phyloP scores from a whole-genome alignment of 2,329 filamentous ascomycete genomes.

The Cytospora paraplurivora region DNA sequence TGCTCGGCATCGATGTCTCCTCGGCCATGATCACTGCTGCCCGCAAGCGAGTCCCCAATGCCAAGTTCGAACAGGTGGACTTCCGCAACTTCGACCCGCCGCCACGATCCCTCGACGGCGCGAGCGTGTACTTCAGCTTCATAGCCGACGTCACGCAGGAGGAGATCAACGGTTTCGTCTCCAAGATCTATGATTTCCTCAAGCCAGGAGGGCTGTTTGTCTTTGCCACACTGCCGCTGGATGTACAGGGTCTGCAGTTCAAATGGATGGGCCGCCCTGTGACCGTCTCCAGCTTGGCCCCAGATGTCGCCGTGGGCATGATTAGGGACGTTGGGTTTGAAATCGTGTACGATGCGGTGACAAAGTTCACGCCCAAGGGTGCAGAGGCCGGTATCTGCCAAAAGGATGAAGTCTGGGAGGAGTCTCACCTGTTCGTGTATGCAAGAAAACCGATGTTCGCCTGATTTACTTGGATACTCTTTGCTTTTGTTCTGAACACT shows the following conservation, averaged over 20 bases:
- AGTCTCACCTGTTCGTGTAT: constrained; percentile 36
- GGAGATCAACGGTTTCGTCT: constrained; percentile 32
- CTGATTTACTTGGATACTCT: not conserved
- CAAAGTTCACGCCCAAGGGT: constrained; percentile 30
- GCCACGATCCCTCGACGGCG: constrained; percentile 31
- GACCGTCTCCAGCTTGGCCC: constrained; percentile 33
- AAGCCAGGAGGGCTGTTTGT: constrained; percentile 32
- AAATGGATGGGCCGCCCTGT: constrained; percentile 35
- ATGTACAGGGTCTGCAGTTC: constrained; percentile 31
- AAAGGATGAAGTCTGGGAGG: constrained; percentile 36
- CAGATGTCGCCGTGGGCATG: constrained; percentile 30
- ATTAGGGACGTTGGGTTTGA: constrained; percentile 32
- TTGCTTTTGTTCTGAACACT: not conserved
- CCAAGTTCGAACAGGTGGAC: constrained; percentile 33
- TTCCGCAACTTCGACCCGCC: constrained; percentile 31
- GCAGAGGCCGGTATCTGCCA: constrained; percentile 35
- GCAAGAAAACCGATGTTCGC: constrained; percentile 31
- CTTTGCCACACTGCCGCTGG: constrained; percentile 32
- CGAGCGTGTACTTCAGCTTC: constrained; percentile 35
- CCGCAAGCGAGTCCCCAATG: constrained; percentile 33
- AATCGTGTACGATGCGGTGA: constrained; percentile 27
- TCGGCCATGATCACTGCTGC: constrained; percentile 34
- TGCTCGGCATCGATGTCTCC: constrained; percentile 37
- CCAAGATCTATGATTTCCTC: constrained; percentile 23
- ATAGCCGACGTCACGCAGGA: constrained; percentile 34